Base-by-base conservation (phyloP, 2,329 filamentous ascomycete genomes). In the Aspergillus unguis region DNA sequence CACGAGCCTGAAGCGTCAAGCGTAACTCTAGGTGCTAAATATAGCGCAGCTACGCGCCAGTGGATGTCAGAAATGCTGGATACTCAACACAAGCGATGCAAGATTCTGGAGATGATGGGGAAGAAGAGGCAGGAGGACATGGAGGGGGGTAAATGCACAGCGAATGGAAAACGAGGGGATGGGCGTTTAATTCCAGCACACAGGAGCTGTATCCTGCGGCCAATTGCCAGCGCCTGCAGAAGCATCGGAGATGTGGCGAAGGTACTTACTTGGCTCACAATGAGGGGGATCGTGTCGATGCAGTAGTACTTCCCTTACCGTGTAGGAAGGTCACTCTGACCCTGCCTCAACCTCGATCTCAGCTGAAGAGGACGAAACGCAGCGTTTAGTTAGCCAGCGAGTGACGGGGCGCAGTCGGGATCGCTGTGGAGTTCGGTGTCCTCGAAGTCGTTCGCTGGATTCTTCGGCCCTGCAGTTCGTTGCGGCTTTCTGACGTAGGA, bases 11-110 rank as follows among this genome's bases (percentile, higher is more conserved):
- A 52, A 48, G 48, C 38, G 44, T 41, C 41, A 37, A 47, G 47
- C 48, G 38, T 29, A 61, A 62, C 49, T 56, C 54, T 51, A 54
- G 56, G 58, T 68, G 61, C 67, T 70, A 70, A 70, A 65, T 67
- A 66, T 70, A 70, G 67, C 65, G 52, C 43, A 42, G 43, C 44
- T 48, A 49, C 56, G 57, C 45, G 56, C 60, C 54, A 63, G 53
- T 23, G 37, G n/a, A 33, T 60, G 63, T 65, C 58, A 64, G 60
- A 62, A 60, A 64, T 48, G 50, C 38, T 51, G 54, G 54, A 50
- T 50, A 55, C 50, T 17, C 49, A 53, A 55, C 47, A 23, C 53
- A 50, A 37, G 45, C 36, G 32, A 42, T 48, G 45, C 44, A 28
- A 27, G 32, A 43, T 38, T 9, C 47, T 38, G 38, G 36, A 33